Evolutionary conservation across 1,284 basidiomycete genomes (phyloP).

Genomic region (Austroboletus niveus): DNA sequence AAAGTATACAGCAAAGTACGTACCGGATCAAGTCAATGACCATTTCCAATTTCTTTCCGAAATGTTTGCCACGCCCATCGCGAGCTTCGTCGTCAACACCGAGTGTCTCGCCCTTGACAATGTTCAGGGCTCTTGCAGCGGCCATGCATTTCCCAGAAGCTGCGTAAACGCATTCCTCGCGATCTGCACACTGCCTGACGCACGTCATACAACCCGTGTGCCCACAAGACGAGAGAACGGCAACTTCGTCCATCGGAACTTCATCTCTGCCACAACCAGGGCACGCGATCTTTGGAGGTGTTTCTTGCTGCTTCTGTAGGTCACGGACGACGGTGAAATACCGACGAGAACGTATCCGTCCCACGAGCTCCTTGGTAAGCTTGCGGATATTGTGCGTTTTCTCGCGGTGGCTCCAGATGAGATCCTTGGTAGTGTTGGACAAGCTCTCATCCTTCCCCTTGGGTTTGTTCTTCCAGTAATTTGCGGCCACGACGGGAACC

Average conservation of each 20-base stretch:
- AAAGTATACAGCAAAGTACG: conserved; percentile 27
- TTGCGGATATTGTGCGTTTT: conserved; percentile 82
- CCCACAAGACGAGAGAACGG: conserved; percentile 87
- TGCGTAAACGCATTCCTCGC: conserved; percentile 80
- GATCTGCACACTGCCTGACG: conserved; percentile 68
- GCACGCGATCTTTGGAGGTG: conserved; percentile 57
- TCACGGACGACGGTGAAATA: conserved; percentile 91
- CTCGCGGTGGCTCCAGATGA: conserved; percentile 82
- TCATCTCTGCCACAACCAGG: conserved; percentile 55
- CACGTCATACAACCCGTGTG: conserved; percentile 81
- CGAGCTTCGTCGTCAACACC: conserved; percentile 79
- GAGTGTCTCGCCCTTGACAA: conserved; percentile 79
- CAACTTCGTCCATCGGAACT: conserved; percentile 67
- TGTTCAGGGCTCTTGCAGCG: conserved; percentile 71
- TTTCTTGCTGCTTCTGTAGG: conserved; percentile 71
- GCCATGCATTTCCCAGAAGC: conserved; percentile 67
- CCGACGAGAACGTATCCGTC: conserved; percentile 82
- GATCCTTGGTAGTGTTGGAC: conserved; percentile 55
- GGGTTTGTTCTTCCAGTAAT: conserved; percentile 42
- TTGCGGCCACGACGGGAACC: conserved; percentile 44
- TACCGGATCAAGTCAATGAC: conserved; percentile 82
- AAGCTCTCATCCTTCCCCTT: conserved; percentile 57
- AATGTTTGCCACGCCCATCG: conserved; percentile 75
- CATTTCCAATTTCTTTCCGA: conserved; percentile 85
- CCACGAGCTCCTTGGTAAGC: conserved; percentile 84